Conservation (phyloP, 345 rosid genomes). For the Lumnitzera racemosa region DNA sequence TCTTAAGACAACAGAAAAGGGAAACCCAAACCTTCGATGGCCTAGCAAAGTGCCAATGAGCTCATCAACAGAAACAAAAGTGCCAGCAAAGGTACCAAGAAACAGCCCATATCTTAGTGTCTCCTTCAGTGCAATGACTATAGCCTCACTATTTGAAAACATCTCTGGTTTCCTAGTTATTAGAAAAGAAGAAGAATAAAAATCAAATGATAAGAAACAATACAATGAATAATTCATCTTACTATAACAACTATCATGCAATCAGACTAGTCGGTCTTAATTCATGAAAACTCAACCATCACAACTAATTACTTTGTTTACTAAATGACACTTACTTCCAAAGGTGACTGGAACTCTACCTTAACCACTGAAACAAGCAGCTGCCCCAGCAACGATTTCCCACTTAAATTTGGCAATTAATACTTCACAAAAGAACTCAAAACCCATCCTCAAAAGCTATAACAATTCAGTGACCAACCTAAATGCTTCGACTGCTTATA, state of each 20-base stretch:
- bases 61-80: conserved; percentile 79
- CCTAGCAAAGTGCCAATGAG: conserved; percentile 65
- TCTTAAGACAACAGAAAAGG: background rate
- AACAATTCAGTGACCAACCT: too few relatives aligned
- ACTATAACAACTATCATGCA: background rate
- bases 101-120: conserved; percentile 86
- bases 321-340: too few relatives aligned
- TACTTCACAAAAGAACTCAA: too few relatives aligned
- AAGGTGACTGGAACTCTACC: too few relatives aligned
- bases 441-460: too few relatives aligned
- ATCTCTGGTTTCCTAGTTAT: conserved; percentile 47
- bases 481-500: too few relatives aligned
- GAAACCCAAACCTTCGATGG: conserved; percentile 40
- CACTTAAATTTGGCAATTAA: too few relatives aligned
- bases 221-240: too few relatives aligned
- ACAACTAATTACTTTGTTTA: background rate
- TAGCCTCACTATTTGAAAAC: conserved; percentile 58
- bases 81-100: conserved; percentile 87
- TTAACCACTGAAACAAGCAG: too few relatives aligned
- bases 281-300: background rate
- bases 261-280: background rate
- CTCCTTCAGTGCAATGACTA: conserved; percentile 62
- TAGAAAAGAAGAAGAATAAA: background rate
- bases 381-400: too few relatives aligned
- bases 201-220: background rate